Conservation (phyloP, 768 basidiomycete genomes). For the Mycena metata region DNA sequence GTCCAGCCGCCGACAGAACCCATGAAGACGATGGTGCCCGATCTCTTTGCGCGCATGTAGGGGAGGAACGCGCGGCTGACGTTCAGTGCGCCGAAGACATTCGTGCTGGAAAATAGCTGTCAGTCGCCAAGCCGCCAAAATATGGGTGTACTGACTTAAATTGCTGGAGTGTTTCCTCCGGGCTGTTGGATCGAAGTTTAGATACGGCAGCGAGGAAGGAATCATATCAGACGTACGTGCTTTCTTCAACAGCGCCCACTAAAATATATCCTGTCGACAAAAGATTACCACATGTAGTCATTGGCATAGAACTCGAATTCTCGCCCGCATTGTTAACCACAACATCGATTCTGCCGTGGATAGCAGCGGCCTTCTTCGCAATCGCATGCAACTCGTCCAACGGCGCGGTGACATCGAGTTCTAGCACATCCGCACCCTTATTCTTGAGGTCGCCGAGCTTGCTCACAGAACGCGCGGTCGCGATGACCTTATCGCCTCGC, state of each 20-base stretch:
- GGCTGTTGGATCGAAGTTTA: conserved; percentile 38
- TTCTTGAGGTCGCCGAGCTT: conserved; percentile 50
- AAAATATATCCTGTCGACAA: conserved; percentile 52
- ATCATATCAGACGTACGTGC: conserved; percentile 2
- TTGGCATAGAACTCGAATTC: conserved; percentile 17
- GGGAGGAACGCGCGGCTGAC: conserved; percentile 63
- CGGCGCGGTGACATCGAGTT: conserved; percentile 44
- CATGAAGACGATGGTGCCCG: conserved; percentile 59
- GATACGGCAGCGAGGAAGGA: no score
- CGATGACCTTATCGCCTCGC: conserved; percentile 64
- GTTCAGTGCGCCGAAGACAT: conserved; percentile 61
- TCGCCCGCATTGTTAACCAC: conserved; percentile 46
- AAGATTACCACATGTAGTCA: no score
- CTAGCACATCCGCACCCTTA: conserved; percentile 41
- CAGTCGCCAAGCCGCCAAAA: no score
- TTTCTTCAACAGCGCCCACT: not conserved
- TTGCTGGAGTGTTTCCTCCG: conserved; percentile 56
- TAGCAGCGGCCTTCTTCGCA: conserved; percentile 41
- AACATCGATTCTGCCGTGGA: conserved; percentile 42
- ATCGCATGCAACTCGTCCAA: conserved; percentile 34
- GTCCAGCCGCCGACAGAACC: conserved; percentile 60
- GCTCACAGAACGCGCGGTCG: conserved; percentile 57
- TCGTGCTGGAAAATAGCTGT: conserved; percentile 52
- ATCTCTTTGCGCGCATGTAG: conserved; percentile 58
- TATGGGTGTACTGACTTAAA: conserved; percentile 56